Percentiles rank a stretch among this genome's conserved stretches.
Evolutionary conservation across 768 basidiomycete genomes (phyloP).

Genomic region (Clathrus columnatus): DNA sequence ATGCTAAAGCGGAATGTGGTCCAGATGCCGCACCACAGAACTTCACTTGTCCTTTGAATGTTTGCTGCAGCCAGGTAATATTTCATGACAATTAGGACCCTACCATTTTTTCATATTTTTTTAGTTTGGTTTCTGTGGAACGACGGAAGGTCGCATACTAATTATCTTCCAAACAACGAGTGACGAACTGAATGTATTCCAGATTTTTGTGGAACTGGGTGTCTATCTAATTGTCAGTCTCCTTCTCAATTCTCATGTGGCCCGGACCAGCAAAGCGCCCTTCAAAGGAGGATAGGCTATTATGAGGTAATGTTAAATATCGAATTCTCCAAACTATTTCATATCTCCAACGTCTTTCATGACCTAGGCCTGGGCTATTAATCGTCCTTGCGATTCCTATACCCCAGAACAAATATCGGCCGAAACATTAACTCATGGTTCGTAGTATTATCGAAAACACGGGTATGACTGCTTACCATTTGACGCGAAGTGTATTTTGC

Average conservation of each 20-base stretch:
- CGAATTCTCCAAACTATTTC: background rate
- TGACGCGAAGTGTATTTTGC: background rate
- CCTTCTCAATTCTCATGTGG: background rate
- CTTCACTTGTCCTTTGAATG: background rate
- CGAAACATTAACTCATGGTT: background rate
- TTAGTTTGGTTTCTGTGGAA: conserved; percentile 1
- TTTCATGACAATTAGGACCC: too few species aligned
- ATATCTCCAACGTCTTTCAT: background rate
- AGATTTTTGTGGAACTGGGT: background rate
- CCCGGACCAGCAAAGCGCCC: background rate
- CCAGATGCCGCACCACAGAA: background rate
- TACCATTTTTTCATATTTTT: background rate
- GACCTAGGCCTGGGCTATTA: background rate
- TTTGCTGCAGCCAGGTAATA: background rate
- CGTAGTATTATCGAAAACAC: too few species aligned
- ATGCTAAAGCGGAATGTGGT: conserved; percentile 2
- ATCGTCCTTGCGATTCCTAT: background rate
- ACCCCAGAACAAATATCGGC: background rate
- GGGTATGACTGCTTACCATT: too few species aligned
- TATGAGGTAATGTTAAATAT: too few species aligned
- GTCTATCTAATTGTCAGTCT: background rate
- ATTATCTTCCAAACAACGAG: too few species aligned
- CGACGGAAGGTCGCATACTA: background rate
- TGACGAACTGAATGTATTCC: too few species aligned
- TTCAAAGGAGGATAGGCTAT: background rate